phyloP scores from a whole-genome alignment of 108 stramenopile species.

The Bacterosira constricta region DNA sequence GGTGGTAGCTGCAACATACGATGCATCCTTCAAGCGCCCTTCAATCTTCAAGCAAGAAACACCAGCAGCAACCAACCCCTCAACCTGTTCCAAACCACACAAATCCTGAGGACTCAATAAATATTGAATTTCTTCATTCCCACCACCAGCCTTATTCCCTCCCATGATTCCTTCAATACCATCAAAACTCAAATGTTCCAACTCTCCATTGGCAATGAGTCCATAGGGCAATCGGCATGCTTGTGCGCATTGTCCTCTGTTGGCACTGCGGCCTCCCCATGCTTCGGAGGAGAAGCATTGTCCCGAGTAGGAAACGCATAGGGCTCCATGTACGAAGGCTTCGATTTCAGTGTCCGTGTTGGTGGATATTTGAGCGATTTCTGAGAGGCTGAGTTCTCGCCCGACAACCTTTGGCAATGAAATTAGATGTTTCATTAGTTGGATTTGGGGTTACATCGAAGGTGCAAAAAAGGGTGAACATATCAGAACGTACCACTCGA shows the following conservation, averaged over 20 bases:
- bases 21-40: conserved; percentile 78
- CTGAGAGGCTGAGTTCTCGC: conserved; percentile 59
- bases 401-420: conserved; percentile 49
- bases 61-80: conserved; percentile 59
- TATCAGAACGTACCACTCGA: conserved; percentile 43
- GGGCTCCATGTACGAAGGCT: conserved; percentile 79
- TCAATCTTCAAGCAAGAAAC: conserved; percentile 83
- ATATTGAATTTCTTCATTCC: conserved; percentile 56
- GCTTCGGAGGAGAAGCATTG: conserved; percentile 78
- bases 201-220: conserved; percentile 65
- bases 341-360: conserved; percentile 64
- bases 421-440: too few relatives aligned
- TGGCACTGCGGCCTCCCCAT: conserved; percentile 76
- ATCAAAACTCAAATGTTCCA: conserved; percentile 52
- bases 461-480: not conserved
- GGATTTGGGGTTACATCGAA: too few relatives aligned
- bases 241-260: conserved; percentile 84
- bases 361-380: conserved; percentile 55
- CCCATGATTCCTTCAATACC: conserved; percentile 50
- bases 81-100: conserved; percentile 75
- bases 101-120: conserved; percentile 79
- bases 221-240: conserved; percentile 82
- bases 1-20: conserved; percentile 80
- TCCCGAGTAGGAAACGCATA: conserved; percentile 75
- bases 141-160: not conserved